A percentile compares a stretch with the other conserved stretches of the same genome.
These are phyloP conservation scores for Truncatella angustata DNA, from an alignment of 2,329 filamentous ascomycete species.

Conservation along the genomic window DNA sequence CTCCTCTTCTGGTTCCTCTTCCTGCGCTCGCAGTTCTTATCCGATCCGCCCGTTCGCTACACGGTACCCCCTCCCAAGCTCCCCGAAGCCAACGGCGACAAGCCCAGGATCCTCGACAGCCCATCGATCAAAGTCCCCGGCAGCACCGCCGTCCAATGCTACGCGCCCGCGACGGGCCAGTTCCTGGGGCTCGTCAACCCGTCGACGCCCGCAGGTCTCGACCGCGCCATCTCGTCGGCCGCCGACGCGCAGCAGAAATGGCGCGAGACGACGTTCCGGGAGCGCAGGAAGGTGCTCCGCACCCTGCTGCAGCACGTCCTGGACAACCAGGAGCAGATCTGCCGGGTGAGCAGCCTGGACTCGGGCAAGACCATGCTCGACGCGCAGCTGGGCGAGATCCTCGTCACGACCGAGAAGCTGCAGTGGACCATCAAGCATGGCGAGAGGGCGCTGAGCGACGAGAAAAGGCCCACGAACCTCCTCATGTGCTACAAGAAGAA, in stretches of 20 bases:
- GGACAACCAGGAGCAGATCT: constrained; percentile 86
- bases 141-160: constrained; percentile 73
- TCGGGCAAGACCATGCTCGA: constrained; percentile 97
- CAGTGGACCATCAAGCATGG: constrained; percentile 93
- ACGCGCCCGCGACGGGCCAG: constrained; percentile 85
- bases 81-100: constrained; percentile 48
- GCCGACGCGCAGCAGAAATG: constrained; percentile 73
- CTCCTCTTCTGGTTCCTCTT: constrained; percentile 18
- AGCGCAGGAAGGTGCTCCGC: constrained; percentile 76
- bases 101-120: constrained; percentile 55
- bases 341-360: constrained; percentile 81
- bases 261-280: constrained; percentile 72
- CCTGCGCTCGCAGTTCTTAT: not conserved
- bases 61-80: constrained; percentile 60
- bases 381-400: constrained; percentile 88
- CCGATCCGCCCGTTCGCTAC: constrained; percentile 52
- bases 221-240: constrained; percentile 73
- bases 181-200: constrained; percentile 78
- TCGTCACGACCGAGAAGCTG: constrained; percentile 91
- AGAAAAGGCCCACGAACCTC: constrained; percentile 78
- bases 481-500: constrained; percentile 97
- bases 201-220: constrained; percentile 72
- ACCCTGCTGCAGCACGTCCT: constrained; percentile 81
- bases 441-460: constrained; percentile 72
- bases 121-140: constrained; percentile 64